phyloP scores from a whole-genome alignment of 495 filamentous ascomycete genomes.

The Annulohypoxylon maeteangense region DNA sequence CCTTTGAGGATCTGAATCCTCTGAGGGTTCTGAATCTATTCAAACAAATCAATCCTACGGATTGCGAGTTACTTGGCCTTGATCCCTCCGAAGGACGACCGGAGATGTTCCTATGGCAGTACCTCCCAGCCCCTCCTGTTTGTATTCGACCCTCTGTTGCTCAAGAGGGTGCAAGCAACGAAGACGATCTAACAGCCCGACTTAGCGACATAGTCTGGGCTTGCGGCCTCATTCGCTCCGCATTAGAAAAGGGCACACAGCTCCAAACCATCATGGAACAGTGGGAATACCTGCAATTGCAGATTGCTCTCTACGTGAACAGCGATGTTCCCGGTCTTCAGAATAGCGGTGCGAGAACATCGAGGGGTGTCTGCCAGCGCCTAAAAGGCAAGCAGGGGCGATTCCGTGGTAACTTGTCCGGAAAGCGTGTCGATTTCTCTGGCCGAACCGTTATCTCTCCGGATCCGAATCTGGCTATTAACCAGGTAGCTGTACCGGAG shows the following conservation, averaged over 20 bases:
- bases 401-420: conserved; percentile 95
- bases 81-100: conserved; percentile 87
- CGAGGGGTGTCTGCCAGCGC: conserved; percentile 92
- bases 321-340: conserved; percentile 92
- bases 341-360: conserved; percentile 77
- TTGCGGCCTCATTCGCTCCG: conserved; percentile 82
- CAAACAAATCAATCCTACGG: conserved; percentile 80
- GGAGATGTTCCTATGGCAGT: conserved; percentile 98
- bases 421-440: conserved; percentile 98
- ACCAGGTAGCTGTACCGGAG: conserved; percentile 91
- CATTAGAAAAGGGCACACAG: conserved; percentile 80
- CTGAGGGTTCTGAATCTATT: conserved; percentile 90
- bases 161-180: conserved; percentile 90
- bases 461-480: conserved; percentile 92
- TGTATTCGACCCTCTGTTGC: conserved; percentile 93
- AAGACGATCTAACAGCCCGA: conserved; percentile 96
- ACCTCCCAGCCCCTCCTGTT: conserved; percentile 90
- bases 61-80: conserved; percentile 91
- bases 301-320: conserved; percentile 97
- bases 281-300: conserved; percentile 95
- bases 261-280: conserved; percentile 95
- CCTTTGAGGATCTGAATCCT: conserved; percentile 93
- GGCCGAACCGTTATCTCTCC: conserved; percentile 97
- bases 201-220: conserved; percentile 92
- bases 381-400: conserved; percentile 97